Conservation (phyloP, 305 asterid species). For the Rubia occidens region DNA sequence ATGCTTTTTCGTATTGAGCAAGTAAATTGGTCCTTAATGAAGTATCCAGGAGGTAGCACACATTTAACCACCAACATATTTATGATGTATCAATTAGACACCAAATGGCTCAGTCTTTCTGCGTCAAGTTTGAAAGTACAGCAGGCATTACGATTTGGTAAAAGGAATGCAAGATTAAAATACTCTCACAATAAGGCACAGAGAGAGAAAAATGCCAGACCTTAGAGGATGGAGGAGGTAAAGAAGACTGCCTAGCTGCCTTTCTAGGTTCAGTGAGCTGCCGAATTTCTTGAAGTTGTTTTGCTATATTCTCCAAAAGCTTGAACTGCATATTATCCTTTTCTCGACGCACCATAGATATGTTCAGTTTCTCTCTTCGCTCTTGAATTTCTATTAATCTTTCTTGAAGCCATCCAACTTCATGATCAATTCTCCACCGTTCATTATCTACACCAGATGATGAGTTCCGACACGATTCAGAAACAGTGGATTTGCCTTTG, state of each 20-base stretch:
- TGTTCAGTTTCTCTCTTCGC: slow-evolving; percentile 64
- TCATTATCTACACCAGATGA: slow-evolving; percentile 41
- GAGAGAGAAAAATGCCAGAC: slow-evolving; percentile 21
- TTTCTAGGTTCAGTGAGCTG: slow-evolving; percentile 34
- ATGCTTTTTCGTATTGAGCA: background rate
- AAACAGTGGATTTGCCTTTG: slow-evolving; percentile 20
- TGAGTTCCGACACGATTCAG: slow-evolving; percentile 36
- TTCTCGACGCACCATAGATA: slow-evolving; percentile 43
- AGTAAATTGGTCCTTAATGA: background rate
- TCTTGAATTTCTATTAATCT: slow-evolving; percentile 57
- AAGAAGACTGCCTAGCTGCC: slow-evolving; percentile 45
- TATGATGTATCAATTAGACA: background rate
- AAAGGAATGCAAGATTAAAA: background rate
- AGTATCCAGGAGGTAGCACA: background rate
- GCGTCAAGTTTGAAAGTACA: background rate
- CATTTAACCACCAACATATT: background rate
- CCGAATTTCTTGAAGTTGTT: slow-evolving; percentile 54
- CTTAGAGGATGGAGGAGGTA: slow-evolving; percentile 63
- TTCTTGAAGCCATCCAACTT: slow-evolving; percentile 55
- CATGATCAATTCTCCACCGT: slow-evolving; percentile 51
- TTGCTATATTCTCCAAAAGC: slow-evolving; percentile 64
- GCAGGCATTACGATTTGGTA: background rate
- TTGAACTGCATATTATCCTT: slow-evolving; percentile 46
- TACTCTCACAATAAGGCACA: background rate
- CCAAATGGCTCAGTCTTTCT: background rate